Conservation (phyloP, 148 eudicot genomes). For the Chenopodium formosanum region DNA sequence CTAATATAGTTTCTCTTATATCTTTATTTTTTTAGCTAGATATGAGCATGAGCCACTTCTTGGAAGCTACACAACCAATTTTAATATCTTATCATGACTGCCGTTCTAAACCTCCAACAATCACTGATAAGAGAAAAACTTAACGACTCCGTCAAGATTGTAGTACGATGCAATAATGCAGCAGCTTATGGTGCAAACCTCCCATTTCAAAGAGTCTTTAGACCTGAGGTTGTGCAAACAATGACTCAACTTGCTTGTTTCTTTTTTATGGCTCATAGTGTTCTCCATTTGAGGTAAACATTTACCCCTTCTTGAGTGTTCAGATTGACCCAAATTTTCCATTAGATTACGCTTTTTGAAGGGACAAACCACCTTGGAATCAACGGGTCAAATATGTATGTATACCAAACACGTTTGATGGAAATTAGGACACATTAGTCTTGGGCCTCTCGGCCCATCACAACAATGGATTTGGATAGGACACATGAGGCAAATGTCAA, state of each 20-base stretch:
- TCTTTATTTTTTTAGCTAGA: no score
- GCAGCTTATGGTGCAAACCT: constrained; percentile 67
- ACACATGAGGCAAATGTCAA: constrained; percentile 48
- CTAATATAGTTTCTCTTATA: no score
- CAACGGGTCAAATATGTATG: constrained; percentile 51
- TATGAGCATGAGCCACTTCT: constrained; percentile 33
- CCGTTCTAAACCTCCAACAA: constrained; percentile 59
- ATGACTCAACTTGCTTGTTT: constrained; percentile 64
- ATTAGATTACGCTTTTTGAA: constrained; percentile 71
- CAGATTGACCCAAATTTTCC: constrained; percentile 68
- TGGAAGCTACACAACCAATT: constrained; percentile 58
- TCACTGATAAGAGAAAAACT: constrained; percentile 67
- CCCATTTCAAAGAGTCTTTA: constrained; percentile 76
- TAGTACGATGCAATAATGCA: constrained; percentile 79
- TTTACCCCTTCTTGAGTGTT: constrained; percentile 72
- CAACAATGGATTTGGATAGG: constrained; percentile 69
- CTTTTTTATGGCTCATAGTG: constrained; percentile 62
- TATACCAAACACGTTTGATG: constrained; percentile 86
- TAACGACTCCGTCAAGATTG: constrained; percentile 56
- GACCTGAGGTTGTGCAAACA: constrained; percentile 58
- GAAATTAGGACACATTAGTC: constrained; percentile 69
- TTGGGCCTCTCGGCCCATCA: constrained; percentile 37
- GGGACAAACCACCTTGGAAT: constrained; percentile 66
- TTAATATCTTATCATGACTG: constrained; percentile 58
- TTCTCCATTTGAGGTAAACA: constrained; percentile 76